Evolutionary conservation across 345 rosid species (phyloP).

Genomic region (Trapa incisa): DNA sequence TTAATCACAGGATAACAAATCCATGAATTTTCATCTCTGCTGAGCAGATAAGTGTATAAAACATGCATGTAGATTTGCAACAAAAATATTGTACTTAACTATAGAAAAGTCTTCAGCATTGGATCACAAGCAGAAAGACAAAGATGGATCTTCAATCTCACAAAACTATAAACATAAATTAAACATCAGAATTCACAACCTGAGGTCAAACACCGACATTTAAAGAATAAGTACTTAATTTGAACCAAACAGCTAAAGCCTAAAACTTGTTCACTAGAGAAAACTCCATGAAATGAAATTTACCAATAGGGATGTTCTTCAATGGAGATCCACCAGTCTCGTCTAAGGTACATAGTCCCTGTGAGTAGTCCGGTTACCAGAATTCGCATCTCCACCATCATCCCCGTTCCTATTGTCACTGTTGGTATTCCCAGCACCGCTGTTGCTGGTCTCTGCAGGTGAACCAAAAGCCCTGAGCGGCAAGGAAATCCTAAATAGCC

Average conservation of each 20-base stretch:
- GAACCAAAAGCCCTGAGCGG: constrained; percentile 28
- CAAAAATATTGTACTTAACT: not conserved
- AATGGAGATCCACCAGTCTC: constrained; percentile 53
- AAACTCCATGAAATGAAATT: not conserved
- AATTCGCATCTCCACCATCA: constrained; percentile 24
- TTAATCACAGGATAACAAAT: not conserved
- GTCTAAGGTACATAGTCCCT: constrained; percentile 15
- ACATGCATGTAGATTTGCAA: not conserved
- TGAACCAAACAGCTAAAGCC: not conserved
- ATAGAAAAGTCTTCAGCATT: not conserved
- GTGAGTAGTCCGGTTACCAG: constrained; percentile 13
- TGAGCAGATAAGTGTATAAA: not conserved
- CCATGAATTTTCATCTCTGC: not conserved
- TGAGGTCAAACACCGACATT: not conserved
- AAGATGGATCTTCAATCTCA: not conserved
- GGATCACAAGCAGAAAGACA: not conserved
- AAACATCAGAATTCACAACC: not conserved
- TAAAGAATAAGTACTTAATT: not conserved
- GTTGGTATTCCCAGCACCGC: constrained; percentile 21
- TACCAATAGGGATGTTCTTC: constrained; percentile 12
- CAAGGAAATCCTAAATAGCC: constrained; percentile 45
- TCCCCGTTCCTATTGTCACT: constrained; percentile 5
- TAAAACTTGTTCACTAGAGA: not conserved
- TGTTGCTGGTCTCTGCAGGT: constrained; percentile 20
- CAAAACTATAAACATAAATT: not conserved